Conservation (phyloP, 768 basidiomycete species). For the Suillus luteus region DNA sequence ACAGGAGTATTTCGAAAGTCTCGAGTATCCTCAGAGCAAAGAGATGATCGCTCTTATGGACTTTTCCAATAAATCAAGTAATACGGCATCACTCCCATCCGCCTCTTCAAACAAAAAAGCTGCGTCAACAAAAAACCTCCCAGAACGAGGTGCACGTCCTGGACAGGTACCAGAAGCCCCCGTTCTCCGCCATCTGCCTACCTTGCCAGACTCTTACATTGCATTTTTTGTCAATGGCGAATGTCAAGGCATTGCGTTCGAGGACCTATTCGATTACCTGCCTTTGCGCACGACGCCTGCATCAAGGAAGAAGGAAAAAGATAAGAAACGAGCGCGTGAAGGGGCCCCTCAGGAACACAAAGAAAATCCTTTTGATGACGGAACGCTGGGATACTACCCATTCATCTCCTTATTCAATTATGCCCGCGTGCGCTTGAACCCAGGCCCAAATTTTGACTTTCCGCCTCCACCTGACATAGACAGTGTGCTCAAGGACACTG, state of each 20-base stretch:
- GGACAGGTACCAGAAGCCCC: conserved; percentile 34
- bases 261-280: conserved; percentile 87
- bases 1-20: conserved; percentile 94
- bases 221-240: conserved; percentile 94
- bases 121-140: conserved; percentile 66
- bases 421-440: conserved; percentile 80
- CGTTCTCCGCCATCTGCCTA: conserved; percentile 66
- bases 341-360: conserved; percentile 69
- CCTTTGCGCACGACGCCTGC: conserved; percentile 70
- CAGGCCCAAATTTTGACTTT: conserved; percentile 84
- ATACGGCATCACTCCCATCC: conserved; percentile 57
- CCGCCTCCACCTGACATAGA: conserved; percentile 83
- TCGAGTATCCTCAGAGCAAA: conserved; percentile 85
- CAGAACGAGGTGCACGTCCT: conserved; percentile 52
- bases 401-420: conserved; percentile 93
- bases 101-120: conserved; percentile 60
- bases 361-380: conserved; percentile 91
- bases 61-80: conserved; percentile 60
- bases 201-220: conserved; percentile 68
- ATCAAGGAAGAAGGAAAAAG: conserved; percentile 54
- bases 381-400: conserved; percentile 93
- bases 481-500: conserved; percentile 46
- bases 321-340: conserved; percentile 60
- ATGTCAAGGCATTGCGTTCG: conserved; percentile 80
- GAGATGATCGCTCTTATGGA: conserved; percentile 94